Base-by-base conservation (phyloP, 106 monocot species). In the Acorus gramineus region DNA sequence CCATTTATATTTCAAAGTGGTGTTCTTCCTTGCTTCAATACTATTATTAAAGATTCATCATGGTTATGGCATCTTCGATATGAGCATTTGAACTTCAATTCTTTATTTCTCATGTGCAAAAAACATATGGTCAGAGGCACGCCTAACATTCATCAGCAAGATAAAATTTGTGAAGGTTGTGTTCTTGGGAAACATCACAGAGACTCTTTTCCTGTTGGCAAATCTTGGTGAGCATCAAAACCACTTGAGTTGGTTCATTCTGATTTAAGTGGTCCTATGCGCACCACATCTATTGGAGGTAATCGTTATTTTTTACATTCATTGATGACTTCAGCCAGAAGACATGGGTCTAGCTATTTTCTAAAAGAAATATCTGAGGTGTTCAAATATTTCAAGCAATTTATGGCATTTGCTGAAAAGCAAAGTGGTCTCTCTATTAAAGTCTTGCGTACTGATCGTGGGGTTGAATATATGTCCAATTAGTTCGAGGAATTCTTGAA, bases 81-180 rank as follows among this genome's bases (percentile, higher is more conserved):
- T 64, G 64, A 51, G 3, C 64, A 64, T 52, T 43, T 64, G 6
- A 64, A 14, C 42, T 64, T 64, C 42, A 64, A 48, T 46, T 49
- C 7, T 7, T 14, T 64, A 6, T 7, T 4, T 4, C 8, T 51
- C 2, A 3, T 64, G 50, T 3, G 3, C 3, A 48, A 13, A 9
- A 61, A 63, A 6, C 3, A 0, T 13, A 63, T 63, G 45, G 49
- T 63, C 5, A 4, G 14, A 12, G 63, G 11, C 49, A 14, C 50
- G 14, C 49, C 63, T 5, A 11, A 46, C 12, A 50, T 50, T 2
- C 7, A 52, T 5, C 7, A 7, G 3, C 10, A 3, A 7, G 42
- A 49, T 49, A 11, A 50, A 48, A n/a, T n/a, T 63, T 52, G 11
- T 63, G 63, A 3, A 49, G 13, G 63, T 8, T 63, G 49, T n/a